A percentile compares a stretch with the other conserved stretches of the same genome.
Conservation (phyloP, 2,329 filamentous ascomycete species). For the Hymenoscyphus scutula region DNA sequence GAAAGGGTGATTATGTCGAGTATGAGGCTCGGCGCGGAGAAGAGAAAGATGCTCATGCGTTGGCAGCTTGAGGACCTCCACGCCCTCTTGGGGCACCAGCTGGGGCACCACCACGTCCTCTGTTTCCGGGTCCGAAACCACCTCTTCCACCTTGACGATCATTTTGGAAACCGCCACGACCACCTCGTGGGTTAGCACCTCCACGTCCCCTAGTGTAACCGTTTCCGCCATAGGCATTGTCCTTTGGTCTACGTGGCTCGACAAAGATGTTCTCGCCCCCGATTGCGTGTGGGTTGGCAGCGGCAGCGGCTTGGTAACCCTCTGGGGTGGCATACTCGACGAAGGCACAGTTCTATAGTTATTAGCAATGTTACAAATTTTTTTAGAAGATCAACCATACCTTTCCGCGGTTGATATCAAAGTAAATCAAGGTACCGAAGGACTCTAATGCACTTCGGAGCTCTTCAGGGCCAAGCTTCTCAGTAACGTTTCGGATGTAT, state of each 20-base stretch:
- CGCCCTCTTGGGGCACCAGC: conserved; percentile 64
- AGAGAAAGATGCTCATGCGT: conserved; percentile 20
- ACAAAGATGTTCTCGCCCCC: conserved; percentile 80
- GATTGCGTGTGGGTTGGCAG: conserved; percentile 81
- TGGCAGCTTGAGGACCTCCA: conserved; percentile 37
- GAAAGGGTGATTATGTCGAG: conserved; percentile 14
- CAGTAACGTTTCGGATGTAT: conserved; percentile 94
- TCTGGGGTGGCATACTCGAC: conserved; percentile 84
- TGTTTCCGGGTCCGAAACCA: conserved; percentile 44
- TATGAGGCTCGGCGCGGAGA: conserved; percentile 11
- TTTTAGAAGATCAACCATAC: conserved; percentile 55
- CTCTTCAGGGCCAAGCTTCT: conserved; percentile 75
- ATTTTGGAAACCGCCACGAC: conserved; percentile 64
- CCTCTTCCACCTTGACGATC: conserved; percentile 45
- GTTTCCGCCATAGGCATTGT: conserved; percentile 66
- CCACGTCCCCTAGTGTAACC: conserved; percentile 64
- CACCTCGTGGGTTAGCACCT: conserved; percentile 58
- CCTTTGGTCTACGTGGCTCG: conserved; percentile 82
- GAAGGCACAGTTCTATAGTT: conserved; percentile 83
- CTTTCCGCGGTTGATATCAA: conserved; percentile 81
- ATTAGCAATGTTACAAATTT: conserved; percentile 16
- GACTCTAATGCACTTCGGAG: conserved; percentile 68
- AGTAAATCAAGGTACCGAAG: conserved; percentile 69
- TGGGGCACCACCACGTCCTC: conserved; percentile 61
- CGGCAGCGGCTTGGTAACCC: conserved; percentile 78